These are phyloP conservation scores for Emmonsiellopsis sp. DNA, from an alignment of 2,329 filamentous ascomycete genomes.

Conservation along the genomic window DNA sequence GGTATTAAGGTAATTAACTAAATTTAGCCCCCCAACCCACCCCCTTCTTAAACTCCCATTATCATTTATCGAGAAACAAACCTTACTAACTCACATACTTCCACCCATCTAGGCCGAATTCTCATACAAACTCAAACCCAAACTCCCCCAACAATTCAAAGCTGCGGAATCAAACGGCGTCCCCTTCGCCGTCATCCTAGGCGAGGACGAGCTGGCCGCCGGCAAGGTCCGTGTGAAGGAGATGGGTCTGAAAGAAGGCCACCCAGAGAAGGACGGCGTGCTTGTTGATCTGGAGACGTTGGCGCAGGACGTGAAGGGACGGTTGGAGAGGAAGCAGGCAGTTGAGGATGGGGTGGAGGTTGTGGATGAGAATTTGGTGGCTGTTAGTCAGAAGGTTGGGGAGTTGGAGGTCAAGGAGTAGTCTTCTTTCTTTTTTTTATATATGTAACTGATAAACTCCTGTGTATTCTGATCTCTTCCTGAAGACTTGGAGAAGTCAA, in stretches of 20 bases:
- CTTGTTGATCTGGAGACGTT: constrained; percentile 49
- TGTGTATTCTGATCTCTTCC: too few relatives aligned
- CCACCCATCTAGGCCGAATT: constrained; percentile 60
- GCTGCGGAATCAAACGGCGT: constrained; percentile 69
- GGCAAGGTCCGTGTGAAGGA: constrained; percentile 86
- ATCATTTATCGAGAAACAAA: neutral
- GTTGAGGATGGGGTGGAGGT: constrained; percentile 6
- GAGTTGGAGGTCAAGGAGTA: constrained; percentile 3
- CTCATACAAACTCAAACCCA: constrained; percentile 81
- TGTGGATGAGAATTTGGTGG: constrained; percentile 1
- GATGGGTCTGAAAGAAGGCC: constrained; percentile 66
- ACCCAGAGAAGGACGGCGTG: constrained; percentile 84
- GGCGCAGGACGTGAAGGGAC: constrained; percentile 13
- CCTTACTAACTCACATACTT: constrained; percentile 14
- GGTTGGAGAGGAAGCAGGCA: constrained; percentile 4
- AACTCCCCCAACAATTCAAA: constrained; percentile 83
- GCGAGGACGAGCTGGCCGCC: constrained; percentile 75
- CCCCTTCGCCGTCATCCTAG: constrained; percentile 80
- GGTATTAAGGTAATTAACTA: constrained; percentile 60
- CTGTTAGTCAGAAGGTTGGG: constrained; percentile 3
- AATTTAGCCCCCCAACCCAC: neutral
- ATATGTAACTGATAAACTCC: neutral
- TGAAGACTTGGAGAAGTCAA: too few relatives aligned
- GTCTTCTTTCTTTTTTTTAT: neutral
- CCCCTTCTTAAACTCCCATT: neutral